Conservation (phyloP, 75 land plant species). For the Sequoia sempervirens region DNA sequence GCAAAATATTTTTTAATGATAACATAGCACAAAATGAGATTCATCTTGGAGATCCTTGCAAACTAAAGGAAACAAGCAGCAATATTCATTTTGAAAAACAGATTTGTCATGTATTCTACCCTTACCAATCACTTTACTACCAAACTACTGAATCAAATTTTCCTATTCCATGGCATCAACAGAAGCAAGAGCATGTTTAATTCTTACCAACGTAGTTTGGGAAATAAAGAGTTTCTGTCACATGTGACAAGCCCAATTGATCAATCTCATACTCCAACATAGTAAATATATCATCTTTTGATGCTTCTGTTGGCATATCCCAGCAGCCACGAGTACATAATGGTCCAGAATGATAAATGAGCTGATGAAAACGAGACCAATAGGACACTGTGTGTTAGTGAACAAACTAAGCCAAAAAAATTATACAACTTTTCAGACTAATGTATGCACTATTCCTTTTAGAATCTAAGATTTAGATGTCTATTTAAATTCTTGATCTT, state of each 20-base stretch:
- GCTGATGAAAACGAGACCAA: constrained; percentile 24
- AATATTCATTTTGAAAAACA: neutral
- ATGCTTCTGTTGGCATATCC: constrained; percentile 41
- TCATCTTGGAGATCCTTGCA: neutral
- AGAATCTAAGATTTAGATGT: neutral
- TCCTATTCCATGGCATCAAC: neutral
- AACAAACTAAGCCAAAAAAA: constrained; percentile 1
- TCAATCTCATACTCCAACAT: constrained; percentile 46
- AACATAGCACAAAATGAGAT: constrained; percentile 1
- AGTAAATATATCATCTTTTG: constrained; percentile 28
- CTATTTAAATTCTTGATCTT: neutral
- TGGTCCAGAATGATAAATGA: constrained; percentile 45
- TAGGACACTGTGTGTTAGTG: neutral
- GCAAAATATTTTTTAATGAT: neutral
- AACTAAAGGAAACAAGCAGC: neutral
- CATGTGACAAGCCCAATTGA: constrained; percentile 30
- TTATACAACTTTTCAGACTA: neutral
- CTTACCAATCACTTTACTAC: neutral
- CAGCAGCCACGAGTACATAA: constrained; percentile 88
- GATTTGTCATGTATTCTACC: neutral
- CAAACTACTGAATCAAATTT: neutral
- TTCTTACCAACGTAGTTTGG: constrained; percentile 35
- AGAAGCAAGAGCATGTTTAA: neutral
- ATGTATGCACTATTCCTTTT: neutral
- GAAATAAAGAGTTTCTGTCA: constrained; percentile 48